These are phyloP conservation scores for Lithospermum erythrorhizon DNA, from an alignment of 257 asterid species.

Conservation along the genomic window DNA sequence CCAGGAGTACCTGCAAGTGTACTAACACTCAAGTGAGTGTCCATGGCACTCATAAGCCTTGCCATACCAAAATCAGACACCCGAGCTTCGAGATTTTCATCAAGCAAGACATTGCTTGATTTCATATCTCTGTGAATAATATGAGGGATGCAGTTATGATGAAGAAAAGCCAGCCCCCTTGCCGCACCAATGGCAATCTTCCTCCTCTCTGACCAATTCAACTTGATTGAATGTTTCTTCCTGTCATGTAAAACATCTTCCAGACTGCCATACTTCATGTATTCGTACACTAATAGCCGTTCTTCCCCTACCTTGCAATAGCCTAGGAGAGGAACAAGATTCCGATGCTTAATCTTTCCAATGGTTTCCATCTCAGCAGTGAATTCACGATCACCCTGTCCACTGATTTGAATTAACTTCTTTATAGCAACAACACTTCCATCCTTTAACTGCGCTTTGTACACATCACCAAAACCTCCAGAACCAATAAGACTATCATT, in stretches of 20 bases:
- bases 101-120: constrained; percentile 85
- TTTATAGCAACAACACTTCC: constrained; percentile 82
- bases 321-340: constrained; percentile 77
- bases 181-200: constrained; percentile 88
- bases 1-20: constrained; percentile 95
- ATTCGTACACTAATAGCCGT: constrained; percentile 79
- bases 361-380: constrained; percentile 97
- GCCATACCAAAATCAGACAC: constrained; percentile 99
- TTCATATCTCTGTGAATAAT: constrained; percentile 94
- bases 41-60: constrained; percentile 70
- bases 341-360: constrained; percentile 81
- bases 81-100: constrained; percentile 73
- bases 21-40: constrained; percentile 87
- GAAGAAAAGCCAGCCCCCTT: constrained; percentile 81
- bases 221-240: constrained; percentile 47
- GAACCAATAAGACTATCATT: constrained; percentile 65
- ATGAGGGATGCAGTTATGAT: constrained; percentile 69
- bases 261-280: constrained; percentile 82
- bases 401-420: constrained; percentile 70
- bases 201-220: constrained; percentile 69
- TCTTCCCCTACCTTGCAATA: constrained; percentile 86
- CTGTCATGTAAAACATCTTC: constrained; percentile 75
- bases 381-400: constrained; percentile 91
- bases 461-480: constrained; percentile 95
- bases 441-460: constrained; percentile 74